Percentiles rank a stretch among this genome's conserved stretches.
These are phyloP conservation scores for Exophiala bonariae DNA, from an alignment of 2,329 filamentous ascomycete species.

Conservation along the genomic window DNA sequence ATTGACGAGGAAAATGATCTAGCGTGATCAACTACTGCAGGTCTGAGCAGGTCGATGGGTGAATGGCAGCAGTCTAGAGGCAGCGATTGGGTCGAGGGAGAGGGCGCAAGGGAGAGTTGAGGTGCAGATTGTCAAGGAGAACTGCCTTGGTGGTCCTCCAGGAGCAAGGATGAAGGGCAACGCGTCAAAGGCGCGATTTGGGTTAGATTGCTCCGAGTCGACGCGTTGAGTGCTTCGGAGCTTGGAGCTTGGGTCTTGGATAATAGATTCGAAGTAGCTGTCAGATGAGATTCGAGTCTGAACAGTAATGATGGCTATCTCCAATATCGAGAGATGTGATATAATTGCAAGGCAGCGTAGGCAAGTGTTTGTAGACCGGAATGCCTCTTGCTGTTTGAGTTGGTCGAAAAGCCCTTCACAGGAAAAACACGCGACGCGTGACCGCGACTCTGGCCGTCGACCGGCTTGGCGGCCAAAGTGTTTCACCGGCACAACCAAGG, in stretches of 20 bases:
- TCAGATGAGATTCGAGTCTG: no score
- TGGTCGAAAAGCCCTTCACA: no score
- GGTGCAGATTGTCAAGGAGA: constrained; percentile 14
- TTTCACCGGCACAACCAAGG: neutral
- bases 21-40: constrained; percentile 25
- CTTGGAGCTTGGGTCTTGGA: no score
- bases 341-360: no score
- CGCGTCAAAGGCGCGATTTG: constrained; percentile 4
- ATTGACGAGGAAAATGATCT: constrained; percentile 12
- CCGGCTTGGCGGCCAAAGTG: constrained; percentile 3
- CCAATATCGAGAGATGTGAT: no score
- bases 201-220: neutral
- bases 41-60: constrained; percentile 11
- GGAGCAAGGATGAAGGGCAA: neutral
- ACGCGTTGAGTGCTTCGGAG: neutral
- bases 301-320: no score
- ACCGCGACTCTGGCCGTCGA: no score
- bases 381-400: no score
- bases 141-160: neutral
- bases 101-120: constrained; percentile 11
- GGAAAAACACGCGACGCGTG: no score
- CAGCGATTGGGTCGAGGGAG: constrained; percentile 21
- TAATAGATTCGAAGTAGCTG: no score
- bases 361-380: no score
- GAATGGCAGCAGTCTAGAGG: constrained; percentile 9